Evolutionary conservation across 78 protist genomes (phyloP).

Genomic region (Dictyostelium capitatum): DNA sequence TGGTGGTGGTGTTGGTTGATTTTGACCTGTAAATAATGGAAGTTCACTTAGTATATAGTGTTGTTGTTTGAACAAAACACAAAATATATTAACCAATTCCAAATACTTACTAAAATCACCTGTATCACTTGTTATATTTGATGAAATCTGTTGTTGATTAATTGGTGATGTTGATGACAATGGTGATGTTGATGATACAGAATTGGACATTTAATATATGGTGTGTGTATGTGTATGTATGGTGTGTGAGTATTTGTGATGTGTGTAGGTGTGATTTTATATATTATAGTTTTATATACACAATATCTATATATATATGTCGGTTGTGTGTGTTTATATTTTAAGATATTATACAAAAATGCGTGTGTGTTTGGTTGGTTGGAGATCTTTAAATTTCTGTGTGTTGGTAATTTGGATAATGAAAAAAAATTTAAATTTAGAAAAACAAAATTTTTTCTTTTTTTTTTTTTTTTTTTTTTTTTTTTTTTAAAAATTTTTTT

Average conservation of each 20-base stretch:
- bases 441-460: background rate
- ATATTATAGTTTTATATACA: background rate
- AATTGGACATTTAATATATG: constrained; percentile 18
- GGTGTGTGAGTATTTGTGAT: background rate
- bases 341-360: background rate
- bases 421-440: background rate
- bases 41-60: background rate
- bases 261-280: background rate
- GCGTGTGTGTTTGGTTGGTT: background rate
- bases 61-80: background rate
- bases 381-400: background rate
- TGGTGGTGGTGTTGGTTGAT: constrained; percentile 37
- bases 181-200: constrained; percentile 3
- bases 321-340: background rate
- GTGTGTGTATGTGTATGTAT: background rate
- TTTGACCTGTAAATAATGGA: background rate
- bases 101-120: constrained; percentile 20
- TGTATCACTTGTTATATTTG: constrained; percentile 10
- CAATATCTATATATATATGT: background rate
- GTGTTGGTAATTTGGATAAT: background rate
- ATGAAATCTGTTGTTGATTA: constrained; percentile 9
- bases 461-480: constrained; percentile 5
- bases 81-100: no score
- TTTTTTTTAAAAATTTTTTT: background rate
- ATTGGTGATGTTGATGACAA: constrained; percentile 11